Evolutionary conservation across 2,329 filamentous ascomycete species (phyloP).

Genomic region (Verticillium dahliae): DNA sequence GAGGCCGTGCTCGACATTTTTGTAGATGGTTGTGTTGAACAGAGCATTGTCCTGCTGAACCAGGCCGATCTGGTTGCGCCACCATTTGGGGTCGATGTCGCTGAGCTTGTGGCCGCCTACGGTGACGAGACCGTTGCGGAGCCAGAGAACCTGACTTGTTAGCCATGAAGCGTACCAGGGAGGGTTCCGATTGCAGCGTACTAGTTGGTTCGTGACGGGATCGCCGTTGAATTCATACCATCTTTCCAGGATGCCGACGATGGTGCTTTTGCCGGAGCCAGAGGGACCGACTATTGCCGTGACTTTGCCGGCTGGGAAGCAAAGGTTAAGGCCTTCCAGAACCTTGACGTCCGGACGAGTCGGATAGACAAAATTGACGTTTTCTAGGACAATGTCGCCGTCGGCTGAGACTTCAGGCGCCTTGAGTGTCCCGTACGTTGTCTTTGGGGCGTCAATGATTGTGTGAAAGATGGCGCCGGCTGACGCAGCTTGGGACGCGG

Average conservation of each 20-base stretch:
- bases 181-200: background rate
- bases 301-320: slow-evolving; percentile 13
- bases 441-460: slow-evolving; percentile 19
- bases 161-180: background rate
- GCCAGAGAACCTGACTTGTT: background rate
- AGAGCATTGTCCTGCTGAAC: slow-evolving; percentile 52
- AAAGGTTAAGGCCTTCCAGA: slow-evolving; percentile 22
- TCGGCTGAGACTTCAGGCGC: slow-evolving; percentile 12
- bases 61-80: slow-evolving; percentile 37
- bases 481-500: slow-evolving; percentile 21
- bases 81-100: slow-evolving; percentile 28
- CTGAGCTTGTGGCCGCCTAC: slow-evolving; percentile 11
- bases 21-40: slow-evolving; percentile 45
- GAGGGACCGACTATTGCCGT: slow-evolving; percentile 36
- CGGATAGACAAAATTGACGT: slow-evolving; percentile 19
- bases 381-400: slow-evolving; percentile 11
- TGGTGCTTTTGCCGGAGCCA: slow-evolving; percentile 37
- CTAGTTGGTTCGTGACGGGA: background rate
- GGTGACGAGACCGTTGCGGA: slow-evolving; percentile 6
- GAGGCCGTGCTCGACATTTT: slow-evolving; percentile 41
- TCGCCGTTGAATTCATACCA: slow-evolving; percentile 23
- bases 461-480: slow-evolving; percentile 21
- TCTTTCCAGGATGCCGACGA: slow-evolving; percentile 32
- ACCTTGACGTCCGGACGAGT: slow-evolving; percentile 23
- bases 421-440: slow-evolving; percentile 13